phyloP scores from a whole-genome alignment of 345 rosid species.

The Citrus australasica region DNA sequence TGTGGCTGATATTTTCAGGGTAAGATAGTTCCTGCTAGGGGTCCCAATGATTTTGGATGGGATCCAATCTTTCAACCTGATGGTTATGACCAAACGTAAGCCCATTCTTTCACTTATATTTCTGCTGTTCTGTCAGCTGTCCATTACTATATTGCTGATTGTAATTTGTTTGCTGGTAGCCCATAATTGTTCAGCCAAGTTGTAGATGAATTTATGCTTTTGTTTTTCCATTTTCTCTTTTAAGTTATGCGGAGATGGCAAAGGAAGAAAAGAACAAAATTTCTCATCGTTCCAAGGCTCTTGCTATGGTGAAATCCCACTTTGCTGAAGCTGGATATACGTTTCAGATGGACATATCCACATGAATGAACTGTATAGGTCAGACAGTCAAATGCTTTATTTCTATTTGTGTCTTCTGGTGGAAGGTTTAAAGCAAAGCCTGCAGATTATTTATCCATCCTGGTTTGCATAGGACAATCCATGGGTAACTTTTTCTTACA shows the following conservation, averaged over 20 bases:
- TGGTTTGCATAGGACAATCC: not conserved
- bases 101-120: not conserved
- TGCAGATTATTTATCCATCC: not conserved
- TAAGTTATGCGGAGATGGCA: slow-evolving; percentile 82
- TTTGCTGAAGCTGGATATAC: slow-evolving; percentile 67
- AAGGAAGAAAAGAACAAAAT: slow-evolving; percentile 94
- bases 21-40: slow-evolving; percentile 80
- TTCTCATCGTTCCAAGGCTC: slow-evolving; percentile 84
- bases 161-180: not conserved
- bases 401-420: not conserved
- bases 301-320: slow-evolving; percentile 63
- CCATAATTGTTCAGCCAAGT: not conserved
- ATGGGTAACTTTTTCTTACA: not conserved
- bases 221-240: slow-evolving; percentile 15
- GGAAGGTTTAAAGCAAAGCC: not conserved
- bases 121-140: not conserved
- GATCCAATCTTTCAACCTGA: slow-evolving; percentile 95
- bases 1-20: slow-evolving; percentile 57
- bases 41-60: slow-evolving; percentile 94
- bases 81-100: slow-evolving; percentile 76
- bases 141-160: not conserved
- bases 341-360: slow-evolving; percentile 32
- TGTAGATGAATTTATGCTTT: not conserved
- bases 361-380: slow-evolving; percentile 12
- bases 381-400: not conserved